phyloP scores from a whole-genome alignment of 2,329 filamentous ascomycete species.

The Dactylella cylindrospora region DNA sequence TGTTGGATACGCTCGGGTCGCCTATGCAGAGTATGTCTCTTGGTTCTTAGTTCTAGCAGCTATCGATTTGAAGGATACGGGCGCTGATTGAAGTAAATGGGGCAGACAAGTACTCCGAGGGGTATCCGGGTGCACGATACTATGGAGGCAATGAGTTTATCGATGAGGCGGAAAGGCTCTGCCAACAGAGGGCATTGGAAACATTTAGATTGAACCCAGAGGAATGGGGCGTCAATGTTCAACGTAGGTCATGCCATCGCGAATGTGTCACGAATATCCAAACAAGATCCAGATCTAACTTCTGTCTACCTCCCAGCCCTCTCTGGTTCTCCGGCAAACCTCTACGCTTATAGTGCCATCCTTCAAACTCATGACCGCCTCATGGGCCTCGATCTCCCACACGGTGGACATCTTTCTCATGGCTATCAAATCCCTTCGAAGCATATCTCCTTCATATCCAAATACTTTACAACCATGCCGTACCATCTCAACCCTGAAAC shows the following conservation, averaged over 20 bases:
- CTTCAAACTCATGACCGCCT: slow-evolving; percentile 90
- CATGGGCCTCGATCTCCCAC: slow-evolving; percentile 95
- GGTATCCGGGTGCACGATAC: slow-evolving; percentile 93
- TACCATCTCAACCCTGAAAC: slow-evolving; percentile 89
- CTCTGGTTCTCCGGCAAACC: slow-evolving; percentile 66
- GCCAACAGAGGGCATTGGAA: slow-evolving; percentile 85
- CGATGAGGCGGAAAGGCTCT: slow-evolving; percentile 82
- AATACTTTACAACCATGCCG: slow-evolving; percentile 97
- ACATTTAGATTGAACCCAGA: slow-evolving; percentile 79
- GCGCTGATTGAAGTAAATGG: slow-evolving; percentile 59
- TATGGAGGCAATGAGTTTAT: slow-evolving; percentile 98
- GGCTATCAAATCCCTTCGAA: slow-evolving; percentile 93
- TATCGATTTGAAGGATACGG: background rate
- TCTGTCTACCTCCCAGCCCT: too few species aligned
- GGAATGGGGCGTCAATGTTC: slow-evolving; percentile 96
- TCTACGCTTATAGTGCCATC: slow-evolving; percentile 87
- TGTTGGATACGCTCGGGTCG: slow-evolving; percentile 86
- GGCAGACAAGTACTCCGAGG: slow-evolving; percentile 83
- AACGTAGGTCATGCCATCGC: slow-evolving; percentile 60
- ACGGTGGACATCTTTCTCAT: slow-evolving; percentile 93
- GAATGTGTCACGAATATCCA: background rate
- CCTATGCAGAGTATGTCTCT: slow-evolving; percentile 82
- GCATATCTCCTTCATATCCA: slow-evolving; percentile 97
- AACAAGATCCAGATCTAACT: background rate
- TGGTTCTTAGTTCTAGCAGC: background rate